Percentiles rank a stretch among this genome's conserved stretches.
Conservation (phyloP, 352 stramenopile species). For the Sclerospora graminicola region DNA sequence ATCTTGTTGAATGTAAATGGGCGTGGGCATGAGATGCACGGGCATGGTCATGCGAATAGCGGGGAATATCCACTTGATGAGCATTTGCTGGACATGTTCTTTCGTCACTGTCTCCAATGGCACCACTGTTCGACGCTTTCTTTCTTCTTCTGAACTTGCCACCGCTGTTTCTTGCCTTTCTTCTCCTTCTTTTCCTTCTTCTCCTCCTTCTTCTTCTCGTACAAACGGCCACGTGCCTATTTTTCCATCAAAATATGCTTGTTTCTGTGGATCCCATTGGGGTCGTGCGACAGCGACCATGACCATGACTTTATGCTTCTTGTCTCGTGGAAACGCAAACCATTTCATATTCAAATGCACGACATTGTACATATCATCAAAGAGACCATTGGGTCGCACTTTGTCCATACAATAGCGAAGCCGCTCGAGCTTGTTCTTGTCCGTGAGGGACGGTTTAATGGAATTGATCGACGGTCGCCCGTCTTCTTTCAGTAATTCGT, state of each 20-base stretch:
- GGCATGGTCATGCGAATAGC: constrained; percentile 27
- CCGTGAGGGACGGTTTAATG: constrained; percentile 31
- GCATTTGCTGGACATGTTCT: constrained; percentile 34
- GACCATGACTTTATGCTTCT: constrained; percentile 35
- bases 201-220: constrained; percentile 5
- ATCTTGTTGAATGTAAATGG: constrained; percentile 36
- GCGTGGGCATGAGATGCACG: constrained; percentile 15
- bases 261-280: constrained; percentile 27
- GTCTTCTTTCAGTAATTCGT: constrained; percentile 30
- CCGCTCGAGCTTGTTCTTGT: constrained; percentile 32
- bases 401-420: constrained; percentile 26
- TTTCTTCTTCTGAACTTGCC: too few species aligned
- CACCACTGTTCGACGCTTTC: constrained; percentile 5
- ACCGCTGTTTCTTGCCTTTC: neutral
- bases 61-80: constrained; percentile 22
- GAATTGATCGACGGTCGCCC: constrained; percentile 21
- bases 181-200: neutral
- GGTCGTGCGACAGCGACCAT: constrained; percentile 29
- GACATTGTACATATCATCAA: constrained; percentile 34
- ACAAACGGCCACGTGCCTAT: constrained; percentile 38
- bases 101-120: constrained; percentile 28
- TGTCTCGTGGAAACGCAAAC: constrained; percentile 26
- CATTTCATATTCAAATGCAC: constrained; percentile 42
- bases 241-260: constrained; percentile 31
- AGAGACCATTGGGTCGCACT: constrained; percentile 24